Evolutionary conservation across 23 red algal species (phyloP).

Genomic region (Gracilariopsis chorda): DNA sequence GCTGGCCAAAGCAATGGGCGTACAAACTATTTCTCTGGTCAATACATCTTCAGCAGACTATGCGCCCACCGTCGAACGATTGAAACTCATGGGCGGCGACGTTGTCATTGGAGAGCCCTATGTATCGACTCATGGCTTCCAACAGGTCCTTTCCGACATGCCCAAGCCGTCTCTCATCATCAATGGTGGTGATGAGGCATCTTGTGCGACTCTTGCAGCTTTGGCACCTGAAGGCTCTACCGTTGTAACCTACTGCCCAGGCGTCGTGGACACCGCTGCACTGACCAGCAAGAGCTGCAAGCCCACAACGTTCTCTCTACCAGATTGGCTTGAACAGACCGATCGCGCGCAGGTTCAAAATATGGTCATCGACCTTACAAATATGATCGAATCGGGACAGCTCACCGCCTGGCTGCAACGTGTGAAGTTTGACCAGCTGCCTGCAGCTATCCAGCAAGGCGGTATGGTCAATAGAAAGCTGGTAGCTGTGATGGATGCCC

Average conservation of each 20-base stretch:
- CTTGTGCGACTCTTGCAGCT: conserved; percentile 9
- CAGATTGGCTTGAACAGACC: conserved; percentile 50
- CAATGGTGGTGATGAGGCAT: conserved; percentile 37
- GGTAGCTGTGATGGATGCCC: conserved; percentile 60
- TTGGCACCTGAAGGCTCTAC: conserved; percentile 19
- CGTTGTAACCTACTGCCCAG: conserved; percentile 69
- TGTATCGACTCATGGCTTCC: conserved; percentile 33
- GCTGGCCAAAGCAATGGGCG: conserved; percentile 49
- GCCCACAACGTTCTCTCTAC: conserved; percentile 39
- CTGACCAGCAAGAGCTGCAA: conserved; percentile 13
- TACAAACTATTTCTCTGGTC: conserved; percentile 69
- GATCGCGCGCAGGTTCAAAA: conserved; percentile 35
- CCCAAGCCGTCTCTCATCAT: conserved; percentile 64
- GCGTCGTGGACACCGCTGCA: background rate
- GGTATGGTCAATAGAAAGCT: conserved; percentile 29
- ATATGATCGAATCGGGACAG: conserved; percentile 41
- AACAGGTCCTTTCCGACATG: conserved; percentile 59
- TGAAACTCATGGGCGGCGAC: conserved; percentile 72
- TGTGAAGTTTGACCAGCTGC: conserved; percentile 63
- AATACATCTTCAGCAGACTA: conserved; percentile 50
- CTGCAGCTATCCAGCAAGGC: conserved; percentile 28
- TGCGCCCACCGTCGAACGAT: conserved; percentile 65
- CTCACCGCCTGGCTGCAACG: conserved; percentile 35
- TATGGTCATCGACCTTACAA: conserved; percentile 60
- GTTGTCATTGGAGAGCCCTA: conserved; percentile 69